Conservation (phyloP, 306 rosid genomes). For the Malus asiatica region DNA sequence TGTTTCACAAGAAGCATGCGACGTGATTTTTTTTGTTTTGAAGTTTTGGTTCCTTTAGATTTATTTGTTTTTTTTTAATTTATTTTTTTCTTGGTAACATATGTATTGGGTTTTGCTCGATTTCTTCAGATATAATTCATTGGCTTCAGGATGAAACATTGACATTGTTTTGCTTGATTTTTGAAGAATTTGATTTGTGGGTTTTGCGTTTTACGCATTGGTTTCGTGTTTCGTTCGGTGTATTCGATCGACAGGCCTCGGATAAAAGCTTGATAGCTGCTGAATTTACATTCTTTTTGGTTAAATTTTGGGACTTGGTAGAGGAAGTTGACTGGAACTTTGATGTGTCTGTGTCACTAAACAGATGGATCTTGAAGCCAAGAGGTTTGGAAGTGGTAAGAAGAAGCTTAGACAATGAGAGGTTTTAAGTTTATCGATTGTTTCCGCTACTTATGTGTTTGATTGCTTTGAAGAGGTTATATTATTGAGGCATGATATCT, state of each 20-base stretch:
- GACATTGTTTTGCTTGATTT: not conserved
- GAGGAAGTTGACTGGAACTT: constrained; percentile 1
- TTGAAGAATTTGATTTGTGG: not conserved
- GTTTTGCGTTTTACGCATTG: not conserved
- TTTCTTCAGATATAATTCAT: too few relatives aligned
- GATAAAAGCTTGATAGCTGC: not conserved
- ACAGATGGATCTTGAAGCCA: constrained; percentile 22
- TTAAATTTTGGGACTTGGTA: not conserved
- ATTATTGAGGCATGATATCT: not conserved
- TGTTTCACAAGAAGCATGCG: not conserved
- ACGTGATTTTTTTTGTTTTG: not conserved
- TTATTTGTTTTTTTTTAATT: not conserved
- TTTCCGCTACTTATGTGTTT: constrained; percentile 1
- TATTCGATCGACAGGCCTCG: not conserved
- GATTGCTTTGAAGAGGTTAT: not conserved
- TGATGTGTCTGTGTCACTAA: not conserved
- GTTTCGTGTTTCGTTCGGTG: not conserved
- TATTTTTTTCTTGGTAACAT: not conserved
- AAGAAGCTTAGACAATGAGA: constrained; percentile 5
- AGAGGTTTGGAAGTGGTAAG: constrained; percentile 25
- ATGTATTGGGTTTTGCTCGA: not conserved
- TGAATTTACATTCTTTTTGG: not conserved
- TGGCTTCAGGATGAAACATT: too few relatives aligned
- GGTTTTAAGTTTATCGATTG: not conserved
- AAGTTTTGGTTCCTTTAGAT: not conserved